Percentiles rank a stretch among this genome's conserved stretches.
phyloP scores from a whole-genome alignment of 2,329 filamentous ascomycete species.

The Paraphoma sp. region DNA sequence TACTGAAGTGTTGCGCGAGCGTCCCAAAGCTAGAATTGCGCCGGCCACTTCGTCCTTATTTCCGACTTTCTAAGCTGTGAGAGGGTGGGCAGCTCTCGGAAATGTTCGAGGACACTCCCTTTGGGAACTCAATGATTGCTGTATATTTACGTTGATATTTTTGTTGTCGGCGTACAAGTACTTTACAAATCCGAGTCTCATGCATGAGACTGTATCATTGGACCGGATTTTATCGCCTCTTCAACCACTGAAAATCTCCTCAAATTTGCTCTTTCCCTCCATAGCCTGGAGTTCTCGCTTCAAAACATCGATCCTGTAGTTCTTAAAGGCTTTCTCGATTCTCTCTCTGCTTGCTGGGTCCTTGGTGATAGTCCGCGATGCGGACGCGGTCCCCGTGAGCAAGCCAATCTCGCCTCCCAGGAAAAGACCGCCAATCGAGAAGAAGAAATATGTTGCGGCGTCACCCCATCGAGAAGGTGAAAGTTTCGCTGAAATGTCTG shows the following conservation, averaged over 20 bases:
- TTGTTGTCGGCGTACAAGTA: no score
- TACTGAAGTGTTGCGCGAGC: no score
- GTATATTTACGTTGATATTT: no score
- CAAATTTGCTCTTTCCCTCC: conserved; percentile 52
- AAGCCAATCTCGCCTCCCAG: conserved; percentile 70
- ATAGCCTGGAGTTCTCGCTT: conserved; percentile 64
- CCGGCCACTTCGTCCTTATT: no score
- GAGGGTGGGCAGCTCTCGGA: no score
- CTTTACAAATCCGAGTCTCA: no score
- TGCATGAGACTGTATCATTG: no score
- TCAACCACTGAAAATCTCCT: conserved; percentile 32
- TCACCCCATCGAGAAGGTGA: conserved; percentile 66
- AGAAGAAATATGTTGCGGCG: conserved; percentile 67
- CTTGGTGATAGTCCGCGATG: conserved; percentile 58
- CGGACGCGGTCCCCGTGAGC: conserved; percentile 62
- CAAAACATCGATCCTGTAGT: conserved; percentile 69
- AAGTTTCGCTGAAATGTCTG: conserved; percentile 65
- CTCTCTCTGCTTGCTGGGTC: conserved; percentile 63
- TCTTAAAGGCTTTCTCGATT: conserved; percentile 68
- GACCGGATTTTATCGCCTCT: not conserved
- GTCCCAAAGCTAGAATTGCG: no score
- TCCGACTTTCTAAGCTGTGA: no score
- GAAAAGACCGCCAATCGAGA: conserved; percentile 67
- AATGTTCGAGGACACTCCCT: no score
- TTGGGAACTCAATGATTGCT: no score